Evolutionary conservation across 495 filamentous ascomycete genomes (phyloP).

Genomic region (Lophiostoma macrostomum): DNA sequence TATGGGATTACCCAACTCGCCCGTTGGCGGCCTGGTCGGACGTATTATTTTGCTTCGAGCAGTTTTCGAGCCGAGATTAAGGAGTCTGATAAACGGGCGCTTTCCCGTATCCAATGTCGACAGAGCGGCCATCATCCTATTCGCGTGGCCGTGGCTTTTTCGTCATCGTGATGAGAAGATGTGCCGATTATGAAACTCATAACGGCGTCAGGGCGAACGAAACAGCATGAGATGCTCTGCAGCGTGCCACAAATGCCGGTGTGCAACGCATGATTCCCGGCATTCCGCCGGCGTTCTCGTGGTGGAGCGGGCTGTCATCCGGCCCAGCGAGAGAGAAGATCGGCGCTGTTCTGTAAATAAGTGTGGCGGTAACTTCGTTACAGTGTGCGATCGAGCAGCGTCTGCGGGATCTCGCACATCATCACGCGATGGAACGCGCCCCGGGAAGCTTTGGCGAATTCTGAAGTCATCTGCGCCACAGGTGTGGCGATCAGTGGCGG

Average conservation of each 20-base stretch:
- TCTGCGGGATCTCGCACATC: conserved; percentile 9
- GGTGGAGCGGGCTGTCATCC: neutral
- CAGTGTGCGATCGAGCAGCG: neutral
- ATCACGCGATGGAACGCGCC: conserved; percentile 19
- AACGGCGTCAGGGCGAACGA: too few relatives aligned
- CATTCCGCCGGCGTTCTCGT: neutral
- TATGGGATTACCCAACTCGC: conserved; percentile 14
- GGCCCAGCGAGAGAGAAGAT: too few relatives aligned
- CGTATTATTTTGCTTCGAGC: conserved; percentile 11
- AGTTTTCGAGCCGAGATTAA: conserved; percentile 31
- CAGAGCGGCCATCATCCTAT: neutral
- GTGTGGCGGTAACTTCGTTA: neutral
- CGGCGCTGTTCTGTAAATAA: neutral
- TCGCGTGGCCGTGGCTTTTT: neutral
- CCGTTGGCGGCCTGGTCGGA: conserved; percentile 10
- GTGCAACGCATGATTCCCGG: too few relatives aligned
- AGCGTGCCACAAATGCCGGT: too few relatives aligned
- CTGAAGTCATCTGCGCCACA: conserved; percentile 9
- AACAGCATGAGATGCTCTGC: too few relatives aligned
- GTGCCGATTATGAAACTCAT: too few relatives aligned
- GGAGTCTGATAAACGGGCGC: conserved; percentile 19
- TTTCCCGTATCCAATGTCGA: conserved; percentile 5
- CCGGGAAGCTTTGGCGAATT: neutral
- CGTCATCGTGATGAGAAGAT: too few relatives aligned
- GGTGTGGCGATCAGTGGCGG: neutral